phyloP scores from a whole-genome alignment of 2,329 filamentous ascomycete genomes.

The Fusarium sp. region DNA sequence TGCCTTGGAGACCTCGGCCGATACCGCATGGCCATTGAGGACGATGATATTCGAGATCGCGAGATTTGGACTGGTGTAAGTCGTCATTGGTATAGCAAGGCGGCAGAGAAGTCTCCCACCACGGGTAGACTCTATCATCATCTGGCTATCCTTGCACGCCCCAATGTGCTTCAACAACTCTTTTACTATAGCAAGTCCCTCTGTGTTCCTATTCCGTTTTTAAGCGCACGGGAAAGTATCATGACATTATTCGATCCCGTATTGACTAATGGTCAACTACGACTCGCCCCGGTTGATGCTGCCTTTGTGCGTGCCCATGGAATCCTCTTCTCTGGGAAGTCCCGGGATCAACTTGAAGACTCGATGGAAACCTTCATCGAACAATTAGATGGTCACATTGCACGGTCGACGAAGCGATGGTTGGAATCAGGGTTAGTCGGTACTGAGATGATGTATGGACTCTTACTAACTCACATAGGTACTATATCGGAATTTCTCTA shows the following conservation, averaged over 20 bases:
- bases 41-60: constrained; percentile 78
- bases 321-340: constrained; percentile 69
- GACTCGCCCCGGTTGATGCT: constrained; percentile 62
- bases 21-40: constrained; percentile 91
- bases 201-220: constrained; percentile 75
- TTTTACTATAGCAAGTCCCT: constrained; percentile 80
- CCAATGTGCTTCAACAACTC: constrained; percentile 76
- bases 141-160: constrained; percentile 80
- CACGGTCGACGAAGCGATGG: constrained; percentile 63
- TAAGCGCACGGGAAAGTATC: constrained; percentile 76
- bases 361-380: constrained; percentile 64
- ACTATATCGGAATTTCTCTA: constrained; percentile 51
- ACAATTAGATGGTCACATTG: constrained; percentile 70
- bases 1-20: constrained; percentile 88
- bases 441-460: neutral
- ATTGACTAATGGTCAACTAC: constrained; percentile 55
- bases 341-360: constrained; percentile 59
- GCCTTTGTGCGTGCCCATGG: constrained; percentile 74
- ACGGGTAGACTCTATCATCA: constrained; percentile 90
- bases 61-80: constrained; percentile 87
- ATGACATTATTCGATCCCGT: constrained; percentile 76
- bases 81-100: constrained; percentile 85
- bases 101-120: constrained; percentile 79
- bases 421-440: constrained; percentile 58
- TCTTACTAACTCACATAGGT: constrained; percentile 40